Evolutionary conservation across 495 filamentous ascomycete genomes (phyloP), one percentile per base, ranked within the genome.

Genomic region (Aspergillus wentii): DNA sequence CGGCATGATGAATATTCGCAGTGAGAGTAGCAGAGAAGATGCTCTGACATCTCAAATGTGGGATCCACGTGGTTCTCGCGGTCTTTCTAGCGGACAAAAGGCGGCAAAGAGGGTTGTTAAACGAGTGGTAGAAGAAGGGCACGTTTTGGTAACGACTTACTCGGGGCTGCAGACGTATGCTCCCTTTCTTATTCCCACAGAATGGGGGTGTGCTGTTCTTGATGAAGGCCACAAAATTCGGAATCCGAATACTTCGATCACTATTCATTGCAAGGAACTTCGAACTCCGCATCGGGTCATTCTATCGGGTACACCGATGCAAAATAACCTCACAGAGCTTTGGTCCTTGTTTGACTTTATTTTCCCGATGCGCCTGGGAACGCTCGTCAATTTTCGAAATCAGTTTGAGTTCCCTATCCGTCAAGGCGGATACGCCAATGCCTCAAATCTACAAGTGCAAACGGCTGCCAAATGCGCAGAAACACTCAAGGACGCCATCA

Each of bases 291-390:
- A 97, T 54, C 81, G 92, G 17, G 70, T 97, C 34, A 97, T 98
- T 41, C 69, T 97, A 4, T 96, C 92, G 0, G 92, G 92, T 6
- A 98, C 92, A 1, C 92, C 92, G 1, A 94, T 98, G 72, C 92
- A 98, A 61, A 98, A 98, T 55, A 96, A 95, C 47, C 72, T 98
- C 9, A 76, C 84, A n/a, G 92, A 98, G 52, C 70, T 98, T 2
- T 98, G 92, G 92, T 95, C 88, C 1, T 65, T 98, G 6, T 95
- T 97, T 51, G 92, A 98, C 55, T 98, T 96, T 51, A 79, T 96
- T 38, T 95, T 85, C 48, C 92, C 92, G 0, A 95, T 96, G 86
- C 86, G 88, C 21, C 69, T 98, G 8, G 92, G 92, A 0, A 96
- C 85, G 1, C 72, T 98, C 10, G 85, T 95, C 20, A 82, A 81